Percentiles rank a stretch among this genome's conserved stretches.
Conservation (phyloP, 2,329 filamentous ascomycete genomes). For the Trichoderma semiorbis region DNA sequence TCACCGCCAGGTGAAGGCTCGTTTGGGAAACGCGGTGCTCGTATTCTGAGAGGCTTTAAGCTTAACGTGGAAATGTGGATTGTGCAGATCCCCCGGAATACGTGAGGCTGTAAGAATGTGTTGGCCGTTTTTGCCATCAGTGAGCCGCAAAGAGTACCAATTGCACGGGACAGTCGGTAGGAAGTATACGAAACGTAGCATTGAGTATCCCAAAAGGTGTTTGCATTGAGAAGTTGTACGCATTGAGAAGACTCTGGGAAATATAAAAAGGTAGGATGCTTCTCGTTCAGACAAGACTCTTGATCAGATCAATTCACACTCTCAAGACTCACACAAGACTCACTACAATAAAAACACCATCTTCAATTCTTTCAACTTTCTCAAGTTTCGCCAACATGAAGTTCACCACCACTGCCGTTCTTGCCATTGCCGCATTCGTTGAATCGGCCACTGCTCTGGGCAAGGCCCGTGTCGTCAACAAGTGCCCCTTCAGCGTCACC, state of each 20-base stretch:
- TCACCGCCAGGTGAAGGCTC: slow-evolving; percentile 1
- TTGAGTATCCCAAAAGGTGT: not conserved
- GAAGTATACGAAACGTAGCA: not conserved
- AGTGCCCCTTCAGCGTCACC: slow-evolving; percentile 34
- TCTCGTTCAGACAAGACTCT: not conserved
- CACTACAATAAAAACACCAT: not conserved
- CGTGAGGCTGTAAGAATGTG: not conserved
- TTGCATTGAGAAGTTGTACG: too few species aligned
- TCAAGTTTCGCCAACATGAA: slow-evolving; percentile 15
- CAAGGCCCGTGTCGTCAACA: slow-evolving; percentile 36
- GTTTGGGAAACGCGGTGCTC: not conserved
- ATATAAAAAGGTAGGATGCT: not conserved
- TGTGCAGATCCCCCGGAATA: not conserved
- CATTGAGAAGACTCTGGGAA: not conserved
- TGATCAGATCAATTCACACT: not conserved
- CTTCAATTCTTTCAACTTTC: not conserved
- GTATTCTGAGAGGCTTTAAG: slow-evolving; percentile 11
- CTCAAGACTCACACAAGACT: not conserved
- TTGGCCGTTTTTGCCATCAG: not conserved
- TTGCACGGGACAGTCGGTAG: not conserved
- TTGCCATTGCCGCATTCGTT: slow-evolving; percentile 17
- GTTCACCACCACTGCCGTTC: slow-evolving; percentile 18
- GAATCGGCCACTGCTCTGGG: slow-evolving; percentile 28
- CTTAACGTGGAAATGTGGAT: not conserved
- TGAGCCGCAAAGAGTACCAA: not conserved